Percentiles rank a stretch among this genome's conserved stretches.
Conservation (phyloP, 2,329 filamentous ascomycete species). For the Dichotomopilus funicola region DNA sequence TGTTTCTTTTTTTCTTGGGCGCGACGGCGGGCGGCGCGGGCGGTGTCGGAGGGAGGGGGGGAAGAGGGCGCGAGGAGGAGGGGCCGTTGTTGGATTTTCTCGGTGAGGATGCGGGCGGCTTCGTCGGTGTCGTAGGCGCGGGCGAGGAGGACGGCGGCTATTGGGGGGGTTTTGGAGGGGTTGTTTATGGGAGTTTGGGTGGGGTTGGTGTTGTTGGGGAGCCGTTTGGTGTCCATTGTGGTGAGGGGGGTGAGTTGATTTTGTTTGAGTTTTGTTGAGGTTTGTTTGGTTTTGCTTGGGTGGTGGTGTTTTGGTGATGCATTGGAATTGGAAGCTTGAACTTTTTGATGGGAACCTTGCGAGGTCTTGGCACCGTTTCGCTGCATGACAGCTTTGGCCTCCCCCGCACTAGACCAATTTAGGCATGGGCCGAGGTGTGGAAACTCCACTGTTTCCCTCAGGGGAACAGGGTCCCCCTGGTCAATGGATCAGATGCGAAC, state of each 20-base stretch:
- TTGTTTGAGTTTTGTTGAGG: no score
- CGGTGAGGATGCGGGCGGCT: conserved; percentile 64
- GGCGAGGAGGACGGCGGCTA: conserved; percentile 60
- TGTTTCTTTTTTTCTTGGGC: conserved; percentile 42
- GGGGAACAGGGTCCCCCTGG: no score
- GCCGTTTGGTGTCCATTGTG: background rate
- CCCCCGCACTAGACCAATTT: no score
- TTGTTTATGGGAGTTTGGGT: conserved; percentile 17
- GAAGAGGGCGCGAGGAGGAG: conserved; percentile 73
- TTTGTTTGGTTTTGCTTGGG: no score
- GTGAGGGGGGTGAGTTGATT: background rate
- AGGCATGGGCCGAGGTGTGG: no score
- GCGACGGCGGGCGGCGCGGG: conserved; percentile 50
- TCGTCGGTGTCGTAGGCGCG: conserved; percentile 73
- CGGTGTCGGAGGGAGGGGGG: conserved; percentile 49
- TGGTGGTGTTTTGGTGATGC: no score
- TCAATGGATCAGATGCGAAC: no score
- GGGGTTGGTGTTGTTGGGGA: background rate
- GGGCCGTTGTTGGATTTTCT: conserved; percentile 77
- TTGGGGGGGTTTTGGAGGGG: conserved; percentile 29
- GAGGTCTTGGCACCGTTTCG: no score
- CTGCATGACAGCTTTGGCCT: no score
- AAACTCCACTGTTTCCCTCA: no score
- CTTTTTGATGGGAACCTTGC: no score
- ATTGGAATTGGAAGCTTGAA: no score